A percentile compares a stretch with the other conserved stretches of the same genome.
These are phyloP conservation scores for Chloroidium sp. DNA, from an alignment of 163 green algal genomes.

Conservation along the genomic window DNA sequence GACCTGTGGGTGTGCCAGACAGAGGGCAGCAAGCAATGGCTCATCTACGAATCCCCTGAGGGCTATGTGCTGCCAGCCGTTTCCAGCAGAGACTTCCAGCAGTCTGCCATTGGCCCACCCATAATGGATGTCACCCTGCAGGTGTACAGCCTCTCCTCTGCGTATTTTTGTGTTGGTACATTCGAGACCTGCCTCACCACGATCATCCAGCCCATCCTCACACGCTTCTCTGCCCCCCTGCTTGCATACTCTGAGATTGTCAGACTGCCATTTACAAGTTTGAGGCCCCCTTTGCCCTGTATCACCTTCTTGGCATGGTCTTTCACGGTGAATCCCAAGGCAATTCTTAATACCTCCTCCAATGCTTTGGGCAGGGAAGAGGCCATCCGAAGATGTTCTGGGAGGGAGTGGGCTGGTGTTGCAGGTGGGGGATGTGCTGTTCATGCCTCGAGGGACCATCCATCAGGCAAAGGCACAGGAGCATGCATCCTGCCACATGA, in stretches of 20 bases:
- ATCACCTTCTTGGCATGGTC: no score
- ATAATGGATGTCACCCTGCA: slow-evolving; percentile 47
- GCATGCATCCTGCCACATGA: slow-evolving; percentile 65
- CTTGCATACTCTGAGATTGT: no score
- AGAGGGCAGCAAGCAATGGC: slow-evolving; percentile 71
- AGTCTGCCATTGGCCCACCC: slow-evolving; percentile 33
- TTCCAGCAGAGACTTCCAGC: slow-evolving; percentile 37
- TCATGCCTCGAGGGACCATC: slow-evolving; percentile 78
- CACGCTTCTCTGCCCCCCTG: no score
- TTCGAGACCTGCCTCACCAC: no score
- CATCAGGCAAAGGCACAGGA: slow-evolving; percentile 60
- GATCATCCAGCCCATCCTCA: no score
- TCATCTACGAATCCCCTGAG: slow-evolving; percentile 50
- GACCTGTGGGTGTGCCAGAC: slow-evolving; percentile 84
- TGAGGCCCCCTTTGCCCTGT: no score
- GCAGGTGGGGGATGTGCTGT: slow-evolving; percentile 74
- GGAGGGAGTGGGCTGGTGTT: neutral
- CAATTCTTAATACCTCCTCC: no score
- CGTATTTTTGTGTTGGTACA: no score
- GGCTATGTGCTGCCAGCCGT: slow-evolving; percentile 50
- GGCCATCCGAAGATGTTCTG: neutral
- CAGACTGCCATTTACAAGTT: no score
- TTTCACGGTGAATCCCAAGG: no score
- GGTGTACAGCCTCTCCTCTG: neutral
- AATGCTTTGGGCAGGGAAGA: no score